phyloP scores from a whole-genome alignment of 2,329 filamentous ascomycete species.

The Aspergillus arachidicola region DNA sequence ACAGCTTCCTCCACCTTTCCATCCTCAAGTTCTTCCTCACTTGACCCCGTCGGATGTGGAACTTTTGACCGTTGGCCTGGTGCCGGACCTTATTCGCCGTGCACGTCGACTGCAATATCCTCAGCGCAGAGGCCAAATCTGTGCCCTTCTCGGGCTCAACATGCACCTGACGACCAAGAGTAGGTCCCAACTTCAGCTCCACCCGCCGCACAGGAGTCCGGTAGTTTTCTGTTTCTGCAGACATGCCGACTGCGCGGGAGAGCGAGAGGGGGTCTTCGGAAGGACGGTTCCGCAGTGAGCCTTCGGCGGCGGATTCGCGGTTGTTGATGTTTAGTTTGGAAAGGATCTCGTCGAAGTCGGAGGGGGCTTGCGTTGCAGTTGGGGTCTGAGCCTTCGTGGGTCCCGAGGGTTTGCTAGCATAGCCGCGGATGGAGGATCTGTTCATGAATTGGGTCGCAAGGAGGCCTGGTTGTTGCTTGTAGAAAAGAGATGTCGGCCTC shows the following conservation, averaged over 20 bases:
- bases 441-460: constrained; percentile 18
- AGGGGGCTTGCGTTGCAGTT: constrained; percentile 1
- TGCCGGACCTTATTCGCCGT: constrained; percentile 36
- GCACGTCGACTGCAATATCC: constrained; percentile 29
- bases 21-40: constrained; percentile 42
- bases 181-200: constrained; percentile 40
- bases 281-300: constrained; percentile 4
- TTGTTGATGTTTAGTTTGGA: constrained; percentile 33
- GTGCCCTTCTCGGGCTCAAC: constrained; percentile 38
- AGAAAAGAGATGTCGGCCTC: constrained; percentile 32
- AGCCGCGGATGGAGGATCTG: constrained; percentile 6
- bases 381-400: constrained; percentile 6
- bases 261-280: constrained; percentile 20
- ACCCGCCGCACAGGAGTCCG: constrained; percentile 26
- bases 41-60: constrained; percentile 47
- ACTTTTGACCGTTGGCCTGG: constrained; percentile 39
- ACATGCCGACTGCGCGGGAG: constrained; percentile 24
- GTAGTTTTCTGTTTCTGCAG: constrained; percentile 22
- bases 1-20: constrained; percentile 47
- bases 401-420: constrained; percentile 11
- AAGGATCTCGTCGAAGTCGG: constrained; percentile 37
- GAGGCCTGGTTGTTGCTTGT: constrained; percentile 12
- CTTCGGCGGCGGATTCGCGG: constrained; percentile 1
- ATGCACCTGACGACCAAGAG: constrained; percentile 37
- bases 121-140: constrained; percentile 34